Evolutionary conservation across 306 rosid species (phyloP).

Genomic region (Purshia tridentata): DNA sequence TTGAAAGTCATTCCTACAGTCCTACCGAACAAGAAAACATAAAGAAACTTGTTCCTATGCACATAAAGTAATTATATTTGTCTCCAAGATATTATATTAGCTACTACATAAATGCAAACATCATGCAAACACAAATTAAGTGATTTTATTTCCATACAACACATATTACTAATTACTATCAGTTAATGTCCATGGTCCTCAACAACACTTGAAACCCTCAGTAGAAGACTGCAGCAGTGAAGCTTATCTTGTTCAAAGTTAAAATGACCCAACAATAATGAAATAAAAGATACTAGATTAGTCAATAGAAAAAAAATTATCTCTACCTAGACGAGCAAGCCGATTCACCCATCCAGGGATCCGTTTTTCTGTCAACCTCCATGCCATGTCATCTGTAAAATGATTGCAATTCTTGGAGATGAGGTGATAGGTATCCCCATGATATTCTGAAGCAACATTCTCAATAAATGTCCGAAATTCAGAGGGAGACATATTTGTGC

Average conservation of each 20-base stretch:
- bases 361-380: constrained; percentile 63
- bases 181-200: neutral
- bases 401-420: constrained; percentile 95
- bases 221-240: neutral
- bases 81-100: neutral
- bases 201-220: neutral
- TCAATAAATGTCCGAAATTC: constrained; percentile 75
- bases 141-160: constrained; percentile 2
- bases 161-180: neutral
- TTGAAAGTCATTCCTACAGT: neutral
- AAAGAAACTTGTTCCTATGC: neutral
- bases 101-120: neutral
- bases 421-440: constrained; percentile 96
- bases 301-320: constrained; percentile 9
- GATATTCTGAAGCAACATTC: constrained; percentile 72
- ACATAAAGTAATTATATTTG: neutral
- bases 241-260: neutral
- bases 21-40: neutral
- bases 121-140: neutral
- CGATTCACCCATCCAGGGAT: constrained; percentile 98
- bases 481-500: constrained; percentile 42
- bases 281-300: constrained; percentile 11
- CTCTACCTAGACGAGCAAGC: constrained; percentile 86
- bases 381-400: constrained; percentile 73
- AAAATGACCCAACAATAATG: neutral